Conservation (phyloP, 1,284 basidiomycete genomes). For the Boletus sp. region DNA sequence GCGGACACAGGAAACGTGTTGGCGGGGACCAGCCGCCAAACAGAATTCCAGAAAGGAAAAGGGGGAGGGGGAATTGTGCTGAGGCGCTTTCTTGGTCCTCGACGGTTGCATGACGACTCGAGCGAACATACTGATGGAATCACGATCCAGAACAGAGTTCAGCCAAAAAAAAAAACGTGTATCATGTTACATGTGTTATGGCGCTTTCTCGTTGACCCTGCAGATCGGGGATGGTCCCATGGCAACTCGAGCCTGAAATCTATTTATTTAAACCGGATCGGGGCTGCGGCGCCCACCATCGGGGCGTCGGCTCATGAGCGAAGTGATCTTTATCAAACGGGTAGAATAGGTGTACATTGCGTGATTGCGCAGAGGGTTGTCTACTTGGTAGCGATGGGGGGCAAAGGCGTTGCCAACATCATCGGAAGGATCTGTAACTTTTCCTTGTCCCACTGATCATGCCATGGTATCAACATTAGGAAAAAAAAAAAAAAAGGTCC, state of each 20-base stretch:
- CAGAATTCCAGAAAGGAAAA: neutral
- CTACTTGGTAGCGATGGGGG: constrained; percentile 10
- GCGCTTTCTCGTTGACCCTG: neutral
- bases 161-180: too few species aligned
- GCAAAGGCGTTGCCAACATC: constrained; percentile 11
- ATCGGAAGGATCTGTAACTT: constrained; percentile 42
- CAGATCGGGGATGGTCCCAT: constrained; percentile 1
- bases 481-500: neutral
- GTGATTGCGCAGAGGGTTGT: neutral
- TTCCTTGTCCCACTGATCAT: constrained; percentile 38
- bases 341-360: neutral
- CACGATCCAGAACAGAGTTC: neutral
- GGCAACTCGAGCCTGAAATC: constrained; percentile 1
- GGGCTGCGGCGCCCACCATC: too few species aligned
- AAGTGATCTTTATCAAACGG: neutral
- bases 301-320: neutral
- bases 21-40: neutral
- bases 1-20: constrained; percentile 6
- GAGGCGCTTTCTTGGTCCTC: neutral
- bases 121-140: neutral
- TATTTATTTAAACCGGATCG: neutral
- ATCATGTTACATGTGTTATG: neutral
- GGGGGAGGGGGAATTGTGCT: neutral
- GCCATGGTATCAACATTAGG: neutral
- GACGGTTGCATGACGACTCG: constrained; percentile 3